A percentile compares a stretch with the other conserved stretches of the same genome.
These are phyloP conservation scores for Pseudogymnoascus sp. DNA, from an alignment of 2,329 filamentous ascomycete species.

Conservation along the genomic window DNA sequence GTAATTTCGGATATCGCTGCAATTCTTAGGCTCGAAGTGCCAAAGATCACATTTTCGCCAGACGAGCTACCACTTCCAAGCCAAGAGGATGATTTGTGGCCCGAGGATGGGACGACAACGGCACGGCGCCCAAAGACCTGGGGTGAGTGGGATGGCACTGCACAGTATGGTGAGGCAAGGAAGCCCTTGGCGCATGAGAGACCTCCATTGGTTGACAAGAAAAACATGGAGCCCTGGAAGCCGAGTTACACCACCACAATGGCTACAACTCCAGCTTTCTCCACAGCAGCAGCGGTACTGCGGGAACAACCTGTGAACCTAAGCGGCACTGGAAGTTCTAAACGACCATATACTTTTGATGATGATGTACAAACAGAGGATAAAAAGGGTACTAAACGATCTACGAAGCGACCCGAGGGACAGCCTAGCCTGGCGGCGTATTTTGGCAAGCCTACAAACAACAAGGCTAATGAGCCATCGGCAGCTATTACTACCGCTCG, in stretches of 20 bases:
- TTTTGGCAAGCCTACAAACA: not conserved
- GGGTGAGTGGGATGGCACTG: not conserved
- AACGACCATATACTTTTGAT: not conserved
- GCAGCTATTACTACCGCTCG: not conserved
- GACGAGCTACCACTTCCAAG: conserved; percentile 36
- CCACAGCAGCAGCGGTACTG: not conserved
- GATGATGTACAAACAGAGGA: not conserved
- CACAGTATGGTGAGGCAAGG: not conserved
- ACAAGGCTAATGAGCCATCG: not conserved
- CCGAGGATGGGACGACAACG: conserved; percentile 48
- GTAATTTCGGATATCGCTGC: conserved; percentile 58
- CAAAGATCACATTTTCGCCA: conserved; percentile 35
- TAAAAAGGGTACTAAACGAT: not conserved
- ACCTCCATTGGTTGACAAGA: not conserved
- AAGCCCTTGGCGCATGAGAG: not conserved
- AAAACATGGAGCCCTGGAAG: conserved; percentile 1
- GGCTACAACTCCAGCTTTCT: not conserved
- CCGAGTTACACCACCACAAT: conserved; percentile 3
- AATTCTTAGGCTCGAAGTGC: conserved; percentile 56
- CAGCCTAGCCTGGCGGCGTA: conserved; percentile 1
- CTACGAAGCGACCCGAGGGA: not conserved
- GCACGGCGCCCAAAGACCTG: conserved; percentile 14
- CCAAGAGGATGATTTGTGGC: conserved; percentile 60
- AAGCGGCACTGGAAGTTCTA: not conserved
- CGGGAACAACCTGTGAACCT: conserved; percentile 3